Base-by-base conservation (phyloP, 805 yeast genomes). In the Wickerhamiella brachini region DNA sequence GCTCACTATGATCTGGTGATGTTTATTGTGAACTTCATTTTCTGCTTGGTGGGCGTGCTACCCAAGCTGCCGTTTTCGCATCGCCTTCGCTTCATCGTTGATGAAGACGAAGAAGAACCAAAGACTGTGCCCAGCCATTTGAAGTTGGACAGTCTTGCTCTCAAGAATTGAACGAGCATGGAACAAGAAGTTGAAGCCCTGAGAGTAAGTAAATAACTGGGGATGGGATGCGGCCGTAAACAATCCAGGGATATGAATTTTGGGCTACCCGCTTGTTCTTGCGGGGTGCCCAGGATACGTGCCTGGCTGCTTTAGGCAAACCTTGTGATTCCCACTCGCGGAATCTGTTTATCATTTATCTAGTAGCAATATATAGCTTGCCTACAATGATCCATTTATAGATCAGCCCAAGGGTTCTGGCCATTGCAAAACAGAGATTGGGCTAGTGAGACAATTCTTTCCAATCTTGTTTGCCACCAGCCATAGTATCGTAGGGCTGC, bases 1-100 rank as follows among this genome's bases (percentile, higher is more conserved):
- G 78, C 95, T 17, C 81, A 80, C 62, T 90, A 88, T 68, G 90
- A 87, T 64, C 69, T 87, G 56, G 78, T 79, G 57, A 74, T 83
- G 62, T 93, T 90, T 65, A 70, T 85, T 18, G 73, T 85, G 59
- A 90, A 93, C 67, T 79, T 85, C 44, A 72, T 83, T 45, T 82
- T 90, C 48, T 85, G 96, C 62, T 71, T 89, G 49, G 72, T 88
- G 56, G 95, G 88, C 26, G 95, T 90, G 37, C 76, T 90, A 45
- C 97, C 98, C 49, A 90, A 90, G 65, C 74, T 90, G 59, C 95
- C 97, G 21, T 52, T 63, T 12, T 57, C 63, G 47, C 71, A 67
- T 59, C 57, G 69, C 21, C 61, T 68, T 47, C 55, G 71, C 42
- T 52, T 67, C 37, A 54, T 60, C 22, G 62, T 65, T n/a, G 52